phyloP scores from a whole-genome alignment of 2,329 filamentous ascomycete genomes.

The Talaromyces verruculosus region DNA sequence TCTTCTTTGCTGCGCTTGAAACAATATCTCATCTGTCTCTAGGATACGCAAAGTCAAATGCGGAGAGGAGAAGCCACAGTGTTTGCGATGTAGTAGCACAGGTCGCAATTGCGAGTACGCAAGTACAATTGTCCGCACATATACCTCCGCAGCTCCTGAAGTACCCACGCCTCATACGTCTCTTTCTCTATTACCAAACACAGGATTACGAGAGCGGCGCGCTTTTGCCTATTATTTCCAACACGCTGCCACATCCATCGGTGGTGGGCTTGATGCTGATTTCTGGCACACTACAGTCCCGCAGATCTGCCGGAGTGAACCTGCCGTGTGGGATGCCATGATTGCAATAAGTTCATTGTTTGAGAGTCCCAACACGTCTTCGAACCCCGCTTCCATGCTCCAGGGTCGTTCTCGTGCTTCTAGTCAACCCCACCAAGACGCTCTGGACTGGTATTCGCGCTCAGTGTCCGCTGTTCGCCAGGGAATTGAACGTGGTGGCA shows the following conservation, averaged over 20 bases:
- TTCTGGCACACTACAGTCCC: constrained; percentile 41
- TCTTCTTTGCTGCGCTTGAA: background rate
- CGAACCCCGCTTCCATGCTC: no score
- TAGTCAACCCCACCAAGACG: constrained; percentile 28
- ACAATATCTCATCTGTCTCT: constrained; percentile 11
- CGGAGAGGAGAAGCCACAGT: constrained; percentile 37
- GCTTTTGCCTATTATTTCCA: constrained; percentile 43
- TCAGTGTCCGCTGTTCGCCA: constrained; percentile 31
- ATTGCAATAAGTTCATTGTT: constrained; percentile 39
- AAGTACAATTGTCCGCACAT: constrained; percentile 7
- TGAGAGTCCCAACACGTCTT: constrained; percentile 27
- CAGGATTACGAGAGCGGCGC: constrained; percentile 36
- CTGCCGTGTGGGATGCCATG: constrained; percentile 42
- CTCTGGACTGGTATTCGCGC: constrained; percentile 35
- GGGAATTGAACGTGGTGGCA: constrained; percentile 28
- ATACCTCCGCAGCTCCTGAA: background rate
- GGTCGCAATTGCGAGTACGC: constrained; percentile 37
- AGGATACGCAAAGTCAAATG: constrained; percentile 39
- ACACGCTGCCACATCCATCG: constrained; percentile 32
- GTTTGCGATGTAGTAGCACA: constrained; percentile 33
- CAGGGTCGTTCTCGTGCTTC: background rate
- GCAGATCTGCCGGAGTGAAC: constrained; percentile 36
- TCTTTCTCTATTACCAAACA: constrained; percentile 27
- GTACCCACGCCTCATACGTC: constrained; percentile 17
- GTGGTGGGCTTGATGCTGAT: constrained; percentile 35